A percentile compares a stretch with the other conserved stretches of the same genome.
These are phyloP conservation scores for Lachnellula suecica DNA, from an alignment of 2,329 filamentous ascomycete genomes.

Conservation along the genomic window DNA sequence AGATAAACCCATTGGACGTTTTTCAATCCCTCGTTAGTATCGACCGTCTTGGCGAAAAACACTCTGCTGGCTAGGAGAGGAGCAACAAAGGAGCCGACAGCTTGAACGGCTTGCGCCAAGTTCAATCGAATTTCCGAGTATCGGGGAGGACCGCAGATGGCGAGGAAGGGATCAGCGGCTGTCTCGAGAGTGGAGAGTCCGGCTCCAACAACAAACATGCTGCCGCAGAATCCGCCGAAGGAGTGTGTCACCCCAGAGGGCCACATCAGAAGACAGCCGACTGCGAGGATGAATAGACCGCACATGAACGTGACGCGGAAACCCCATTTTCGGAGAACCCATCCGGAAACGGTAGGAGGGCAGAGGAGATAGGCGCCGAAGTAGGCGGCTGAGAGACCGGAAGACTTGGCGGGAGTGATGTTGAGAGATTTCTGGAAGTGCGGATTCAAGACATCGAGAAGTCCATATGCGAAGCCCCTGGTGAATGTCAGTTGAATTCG, in stretches of 20 bases:
- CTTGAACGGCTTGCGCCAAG: conserved; percentile 75
- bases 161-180: conserved; percentile 62
- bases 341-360: conserved; percentile 64
- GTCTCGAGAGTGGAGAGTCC: conserved; percentile 75
- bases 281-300: conserved; percentile 64
- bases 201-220: conserved; percentile 72
- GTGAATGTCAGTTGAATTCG: conserved; percentile 2
- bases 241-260: conserved; percentile 55
- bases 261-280: conserved; percentile 61
- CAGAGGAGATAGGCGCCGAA: conserved; percentile 65
- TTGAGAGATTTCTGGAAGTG: conserved; percentile 41
- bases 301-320: conserved; percentile 67
- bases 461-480: conserved; percentile 42
- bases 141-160: conserved; percentile 63
- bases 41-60: conserved; percentile 67
- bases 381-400: conserved; percentile 32
- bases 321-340: conserved; percentile 63
- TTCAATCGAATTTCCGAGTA: conserved; percentile 76
- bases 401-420: conserved; percentile 30
- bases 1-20: conserved; percentile 79
- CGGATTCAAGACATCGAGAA: conserved; percentile 44
- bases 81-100: conserved; percentile 70
- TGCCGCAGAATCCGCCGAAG: conserved; percentile 72
- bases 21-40: conserved; percentile 39
- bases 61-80: conserved; percentile 72